These are phyloP conservation scores for Mycena galopus DNA, from an alignment of 768 basidiomycete species.

Conservation along the genomic window DNA sequence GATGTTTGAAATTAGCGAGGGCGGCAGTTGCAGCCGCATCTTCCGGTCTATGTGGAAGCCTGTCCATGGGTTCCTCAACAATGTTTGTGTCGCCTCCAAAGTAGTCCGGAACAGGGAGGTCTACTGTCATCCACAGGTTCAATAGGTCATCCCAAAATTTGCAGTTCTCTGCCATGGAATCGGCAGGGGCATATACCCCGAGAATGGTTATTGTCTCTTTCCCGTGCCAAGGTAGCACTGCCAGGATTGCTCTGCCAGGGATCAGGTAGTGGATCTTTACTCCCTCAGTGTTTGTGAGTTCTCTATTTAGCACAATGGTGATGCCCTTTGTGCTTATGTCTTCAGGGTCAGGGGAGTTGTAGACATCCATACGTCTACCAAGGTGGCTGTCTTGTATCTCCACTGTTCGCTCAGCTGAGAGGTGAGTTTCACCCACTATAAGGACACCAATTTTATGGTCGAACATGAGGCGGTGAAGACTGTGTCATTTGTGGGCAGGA, in stretches of 20 bases:
- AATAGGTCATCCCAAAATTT: not conserved
- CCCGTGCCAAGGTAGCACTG: too few relatives aligned
- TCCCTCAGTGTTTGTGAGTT: too few relatives aligned
- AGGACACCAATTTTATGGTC: slow-evolving; percentile 16
- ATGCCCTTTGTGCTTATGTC: slow-evolving; percentile 11
- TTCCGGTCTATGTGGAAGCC: slow-evolving; percentile 6
- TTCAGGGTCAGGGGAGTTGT: not conserved
- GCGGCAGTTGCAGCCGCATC: not conserved
- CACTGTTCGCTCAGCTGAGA: not conserved
- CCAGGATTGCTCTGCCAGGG: too few relatives aligned
- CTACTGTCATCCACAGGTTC: slow-evolving; percentile 8
- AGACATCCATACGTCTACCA: too few relatives aligned
- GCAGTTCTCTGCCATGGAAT: not conserved
- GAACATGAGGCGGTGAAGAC: not conserved
- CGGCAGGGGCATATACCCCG: slow-evolving; percentile 16
- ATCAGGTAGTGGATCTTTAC: too few relatives aligned
- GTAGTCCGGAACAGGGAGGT: too few relatives aligned
- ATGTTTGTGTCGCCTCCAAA: slow-evolving; percentile 17
- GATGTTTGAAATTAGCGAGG: not conserved
- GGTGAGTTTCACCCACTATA: slow-evolving; percentile 12
- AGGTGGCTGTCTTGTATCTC: too few relatives aligned
- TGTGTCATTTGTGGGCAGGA: slow-evolving; percentile 19
- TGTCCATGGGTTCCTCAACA: slow-evolving; percentile 7
- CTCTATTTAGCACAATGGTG: slow-evolving; percentile 35
- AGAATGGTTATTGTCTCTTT: slow-evolving; percentile 19